These are phyloP conservation scores for Monosporascus sp. DNA, from an alignment of 2,329 filamentous ascomycete species.

Conservation along the genomic window DNA sequence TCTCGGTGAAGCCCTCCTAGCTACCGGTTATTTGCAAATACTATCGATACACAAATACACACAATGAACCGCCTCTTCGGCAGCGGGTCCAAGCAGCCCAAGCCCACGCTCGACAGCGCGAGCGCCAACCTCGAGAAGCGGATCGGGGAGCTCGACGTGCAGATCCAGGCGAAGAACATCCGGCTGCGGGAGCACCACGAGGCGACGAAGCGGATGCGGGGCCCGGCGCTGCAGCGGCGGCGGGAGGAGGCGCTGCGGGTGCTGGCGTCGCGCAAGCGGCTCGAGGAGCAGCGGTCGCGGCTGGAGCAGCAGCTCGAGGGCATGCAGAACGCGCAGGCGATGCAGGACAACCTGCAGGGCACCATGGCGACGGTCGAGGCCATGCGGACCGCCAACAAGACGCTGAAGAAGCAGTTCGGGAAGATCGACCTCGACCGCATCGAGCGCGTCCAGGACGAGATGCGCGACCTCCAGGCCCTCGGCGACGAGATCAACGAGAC, in stretches of 20 bases:
- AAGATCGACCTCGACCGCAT: slow-evolving; percentile 98
- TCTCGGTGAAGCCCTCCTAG: too few species aligned
- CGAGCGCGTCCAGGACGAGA: slow-evolving; percentile 95
- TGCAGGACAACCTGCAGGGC: slow-evolving; percentile 98
- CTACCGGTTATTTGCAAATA: too few species aligned
- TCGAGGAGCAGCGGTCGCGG: slow-evolving; percentile 91
- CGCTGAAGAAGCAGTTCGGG: slow-evolving; percentile 87
- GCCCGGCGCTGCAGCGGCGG: slow-evolving; percentile 85
- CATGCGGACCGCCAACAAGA: slow-evolving; percentile 94
- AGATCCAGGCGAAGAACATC: slow-evolving; percentile 85
- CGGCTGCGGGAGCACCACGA: slow-evolving; percentile 85
- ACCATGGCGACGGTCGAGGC: slow-evolving; percentile 98
- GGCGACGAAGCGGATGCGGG: slow-evolving; percentile 87
- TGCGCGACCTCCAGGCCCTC: slow-evolving; percentile 96
- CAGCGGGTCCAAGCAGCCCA: slow-evolving; percentile 77
- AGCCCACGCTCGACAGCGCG: slow-evolving; percentile 71
- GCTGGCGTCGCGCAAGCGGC: slow-evolving; percentile 86
- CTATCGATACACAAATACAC: slow-evolving; percentile 8
- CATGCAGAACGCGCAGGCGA: slow-evolving; percentile 97
- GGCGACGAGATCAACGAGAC: slow-evolving; percentile 98
- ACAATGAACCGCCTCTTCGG: slow-evolving; percentile 96
- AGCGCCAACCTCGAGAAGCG: slow-evolving; percentile 69
- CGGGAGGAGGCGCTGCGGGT: slow-evolving; percentile 94
- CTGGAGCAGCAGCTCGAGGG: slow-evolving; percentile 95
- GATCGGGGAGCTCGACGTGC: slow-evolving; percentile 74